Percentiles rank a stretch among this genome's conserved stretches.
phyloP scores from a whole-genome alignment of 192 early-diverging fungal genomes.

The Gaertneriomyces sp. region DNA sequence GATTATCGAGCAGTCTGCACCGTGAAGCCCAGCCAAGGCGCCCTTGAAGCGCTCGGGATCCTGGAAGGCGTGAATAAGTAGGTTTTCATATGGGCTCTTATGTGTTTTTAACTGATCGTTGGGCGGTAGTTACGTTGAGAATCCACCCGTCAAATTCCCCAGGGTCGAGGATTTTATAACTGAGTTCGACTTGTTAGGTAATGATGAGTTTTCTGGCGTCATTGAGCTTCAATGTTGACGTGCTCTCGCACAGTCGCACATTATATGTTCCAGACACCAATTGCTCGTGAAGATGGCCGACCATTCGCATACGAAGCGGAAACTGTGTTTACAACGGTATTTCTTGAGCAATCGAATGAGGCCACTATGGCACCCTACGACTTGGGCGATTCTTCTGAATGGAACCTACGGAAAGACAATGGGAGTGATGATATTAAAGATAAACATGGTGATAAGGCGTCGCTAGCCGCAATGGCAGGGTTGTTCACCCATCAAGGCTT shows the following conservation, averaged over 20 bases:
- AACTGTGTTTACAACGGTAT: slow-evolving; percentile 33
- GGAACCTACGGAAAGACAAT: no score
- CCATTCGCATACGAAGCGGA: slow-evolving; percentile 56
- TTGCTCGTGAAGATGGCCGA: slow-evolving; percentile 54
- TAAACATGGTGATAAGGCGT: slow-evolving; percentile 4
- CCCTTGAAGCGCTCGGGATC: slow-evolving; percentile 29
- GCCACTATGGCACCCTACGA: slow-evolving; percentile 43
- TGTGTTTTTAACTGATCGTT: neutral
- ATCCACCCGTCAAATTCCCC: slow-evolving; percentile 38
- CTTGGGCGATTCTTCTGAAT: no score
- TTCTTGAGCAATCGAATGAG: slow-evolving; percentile 37
- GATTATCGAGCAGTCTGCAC: slow-evolving; percentile 40
- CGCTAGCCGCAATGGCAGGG: slow-evolving; percentile 28
- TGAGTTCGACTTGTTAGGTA: slow-evolving; percentile 47
- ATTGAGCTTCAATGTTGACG: no score
- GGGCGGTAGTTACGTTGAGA: slow-evolving; percentile 41
- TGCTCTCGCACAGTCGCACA: slow-evolving; percentile 10
- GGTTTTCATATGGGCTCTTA: neutral
- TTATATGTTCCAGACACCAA: slow-evolving; percentile 42
- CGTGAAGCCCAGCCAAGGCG: slow-evolving; percentile 34
- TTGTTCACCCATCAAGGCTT: slow-evolving; percentile 26
- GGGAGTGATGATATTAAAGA: no score
- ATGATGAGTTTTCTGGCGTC: no score
- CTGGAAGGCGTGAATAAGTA: slow-evolving; percentile 48
- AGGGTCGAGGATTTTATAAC: slow-evolving; percentile 53